A percentile compares a stretch with the other conserved stretches of the same genome.
These are phyloP conservation scores for Platanus orientalis DNA, from an alignment of 164 flowering plant species.

Conservation along the genomic window DNA sequence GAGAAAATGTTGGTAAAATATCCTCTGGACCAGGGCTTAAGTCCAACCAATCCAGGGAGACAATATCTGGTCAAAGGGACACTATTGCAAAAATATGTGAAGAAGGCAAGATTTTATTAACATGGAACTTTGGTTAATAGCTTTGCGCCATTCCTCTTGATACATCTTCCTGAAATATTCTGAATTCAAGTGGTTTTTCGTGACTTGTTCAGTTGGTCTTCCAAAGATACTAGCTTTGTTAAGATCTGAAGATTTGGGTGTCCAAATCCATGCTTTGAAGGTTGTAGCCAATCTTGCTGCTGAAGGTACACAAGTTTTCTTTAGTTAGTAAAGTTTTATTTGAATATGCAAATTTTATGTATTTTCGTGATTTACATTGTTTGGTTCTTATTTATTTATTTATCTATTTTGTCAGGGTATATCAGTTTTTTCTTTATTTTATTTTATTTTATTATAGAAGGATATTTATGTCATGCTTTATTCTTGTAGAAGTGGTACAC, in stretches of 20 bases:
- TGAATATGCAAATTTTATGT: not conserved
- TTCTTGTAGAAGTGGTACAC: too few species aligned
- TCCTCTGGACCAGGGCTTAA: conserved; percentile 31
- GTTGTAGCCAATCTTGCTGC: conserved; percentile 95
- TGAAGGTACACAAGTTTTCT: conserved; percentile 50
- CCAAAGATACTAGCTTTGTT: conserved; percentile 61
- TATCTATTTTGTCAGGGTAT: too few species aligned
- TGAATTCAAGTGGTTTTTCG: conserved; percentile 15
- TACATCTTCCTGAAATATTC: conserved; percentile 10
- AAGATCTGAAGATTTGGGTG: conserved; percentile 67
- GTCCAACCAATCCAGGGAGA: conserved; percentile 38
- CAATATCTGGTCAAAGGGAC: conserved; percentile 47
- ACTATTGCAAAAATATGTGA: conserved; percentile 77
- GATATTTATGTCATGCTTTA: too few species aligned
- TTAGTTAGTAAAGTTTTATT: not conserved
- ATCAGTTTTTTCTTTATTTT: too few species aligned
- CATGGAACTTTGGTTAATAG: not conserved
- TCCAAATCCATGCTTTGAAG: conserved; percentile 83
- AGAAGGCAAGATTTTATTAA: conserved; percentile 55
- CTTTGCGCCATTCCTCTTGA: not conserved
- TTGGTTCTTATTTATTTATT: too few species aligned
- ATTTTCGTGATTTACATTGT: not conserved
- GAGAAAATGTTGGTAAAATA: conserved; percentile 35
- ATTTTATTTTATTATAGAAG: too few species aligned
- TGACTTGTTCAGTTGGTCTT: conserved; percentile 62